phyloP scores from a whole-genome alignment of 805 yeast genomes.

The Maudiozyma barnettii region DNA sequence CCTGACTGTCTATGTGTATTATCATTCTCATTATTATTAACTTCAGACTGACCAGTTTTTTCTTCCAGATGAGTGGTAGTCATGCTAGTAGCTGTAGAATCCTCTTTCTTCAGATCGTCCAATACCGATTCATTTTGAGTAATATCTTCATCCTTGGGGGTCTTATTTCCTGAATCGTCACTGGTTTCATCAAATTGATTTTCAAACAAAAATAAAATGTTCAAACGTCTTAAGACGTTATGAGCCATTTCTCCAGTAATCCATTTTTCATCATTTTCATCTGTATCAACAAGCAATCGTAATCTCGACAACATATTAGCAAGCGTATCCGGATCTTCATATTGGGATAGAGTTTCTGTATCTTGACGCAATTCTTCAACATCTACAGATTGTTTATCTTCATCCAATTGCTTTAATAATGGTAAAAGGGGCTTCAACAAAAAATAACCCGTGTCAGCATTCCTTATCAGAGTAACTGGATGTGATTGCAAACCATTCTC shows the following conservation, averaged over 20 bases:
- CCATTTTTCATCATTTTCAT: constrained; percentile 23
- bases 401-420: constrained; percentile 13
- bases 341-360: neutral
- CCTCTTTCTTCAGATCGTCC: neutral
- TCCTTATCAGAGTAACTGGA: constrained; percentile 15
- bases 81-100: neutral
- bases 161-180: neutral
- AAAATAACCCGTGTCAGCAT: constrained; percentile 19
- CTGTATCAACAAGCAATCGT: constrained; percentile 21
- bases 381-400: constrained; percentile 2
- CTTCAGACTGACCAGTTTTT: neutral
- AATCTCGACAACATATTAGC: constrained; percentile 16
- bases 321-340: neutral
- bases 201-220: constrained; percentile 12
- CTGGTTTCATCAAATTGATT: constrained; percentile 6
- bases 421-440: constrained; percentile 19
- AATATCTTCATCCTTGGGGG: neutral
- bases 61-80: neutral
- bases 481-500: constrained; percentile 3
- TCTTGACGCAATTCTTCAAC: constrained; percentile 2
- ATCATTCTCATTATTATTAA: neutral
- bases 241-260: constrained; percentile 21
- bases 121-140: neutral
- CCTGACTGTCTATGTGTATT: no score
- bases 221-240: constrained; percentile 14